These are phyloP conservation scores for Fusarium robinianum DNA, from an alignment of 2,329 filamentous ascomycete species.

Conservation along the genomic window DNA sequence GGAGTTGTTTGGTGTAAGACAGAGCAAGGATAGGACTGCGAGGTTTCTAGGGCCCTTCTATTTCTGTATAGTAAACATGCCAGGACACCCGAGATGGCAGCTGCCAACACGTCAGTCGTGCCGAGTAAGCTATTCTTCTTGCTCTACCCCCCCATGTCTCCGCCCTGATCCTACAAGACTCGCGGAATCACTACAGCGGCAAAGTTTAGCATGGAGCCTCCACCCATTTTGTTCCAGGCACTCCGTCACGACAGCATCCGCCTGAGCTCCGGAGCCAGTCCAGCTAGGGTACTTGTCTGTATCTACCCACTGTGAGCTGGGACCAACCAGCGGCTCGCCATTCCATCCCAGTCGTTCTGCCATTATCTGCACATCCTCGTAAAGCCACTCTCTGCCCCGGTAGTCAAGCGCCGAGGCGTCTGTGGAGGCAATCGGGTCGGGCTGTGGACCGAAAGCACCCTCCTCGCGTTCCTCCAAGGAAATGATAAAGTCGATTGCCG, in stretches of 20 bases:
- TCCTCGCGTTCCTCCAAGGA: constrained; percentile 7
- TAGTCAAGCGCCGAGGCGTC: not conserved
- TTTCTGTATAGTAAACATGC: too few relatives aligned
- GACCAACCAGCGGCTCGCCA: not conserved
- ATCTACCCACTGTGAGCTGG: constrained; percentile 8
- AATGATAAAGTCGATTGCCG: not conserved
- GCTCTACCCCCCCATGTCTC: too few relatives aligned
- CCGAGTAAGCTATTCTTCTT: too few relatives aligned
- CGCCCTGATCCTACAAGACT: too few relatives aligned
- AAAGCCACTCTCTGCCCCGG: not conserved
- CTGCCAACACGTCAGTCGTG: too few relatives aligned
- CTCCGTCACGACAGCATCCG: not conserved
- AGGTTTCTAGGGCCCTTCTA: too few relatives aligned
- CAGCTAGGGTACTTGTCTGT: not conserved
- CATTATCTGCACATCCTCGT: not conserved
- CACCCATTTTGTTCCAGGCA: not conserved
- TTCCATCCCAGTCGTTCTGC: constrained; percentile 1
- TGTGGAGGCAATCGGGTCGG: constrained; percentile 8
- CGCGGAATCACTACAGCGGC: not conserved
- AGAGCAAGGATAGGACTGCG: too few relatives aligned
- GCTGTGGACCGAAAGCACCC: constrained; percentile 6
- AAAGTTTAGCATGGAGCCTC: not conserved
- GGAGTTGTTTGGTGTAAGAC: too few relatives aligned
- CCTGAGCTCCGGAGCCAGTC: not conserved
- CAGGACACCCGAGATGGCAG: too few relatives aligned